Percentiles rank a stretch among this genome's conserved stretches.
phyloP scores from a whole-genome alignment of 805 yeast species.

The Lipomyces kockii region DNA sequence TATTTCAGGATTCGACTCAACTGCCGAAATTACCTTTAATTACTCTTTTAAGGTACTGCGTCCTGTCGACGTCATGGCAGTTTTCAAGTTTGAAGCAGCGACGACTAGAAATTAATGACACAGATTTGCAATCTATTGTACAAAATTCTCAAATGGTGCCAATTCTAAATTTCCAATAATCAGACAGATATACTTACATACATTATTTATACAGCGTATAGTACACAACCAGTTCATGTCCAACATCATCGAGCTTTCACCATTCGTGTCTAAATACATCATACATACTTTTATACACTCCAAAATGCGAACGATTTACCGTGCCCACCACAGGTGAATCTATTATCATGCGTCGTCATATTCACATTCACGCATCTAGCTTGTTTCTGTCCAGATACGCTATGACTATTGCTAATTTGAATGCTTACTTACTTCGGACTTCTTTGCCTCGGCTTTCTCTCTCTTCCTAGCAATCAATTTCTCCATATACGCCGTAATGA shows the following conservation, averaged over 20 bases:
- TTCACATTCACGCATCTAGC: not conserved
- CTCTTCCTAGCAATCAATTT: conserved; percentile 50
- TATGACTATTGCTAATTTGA: not conserved
- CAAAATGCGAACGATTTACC: conserved; percentile 1
- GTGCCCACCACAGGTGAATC: not conserved
- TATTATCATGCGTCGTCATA: not conserved
- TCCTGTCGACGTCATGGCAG: too few species aligned
- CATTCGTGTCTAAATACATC: not conserved
- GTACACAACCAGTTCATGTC: not conserved
- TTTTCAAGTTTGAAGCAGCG: not conserved
- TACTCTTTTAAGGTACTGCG: too few species aligned
- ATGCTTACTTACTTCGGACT: not conserved
- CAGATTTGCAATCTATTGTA: not conserved
- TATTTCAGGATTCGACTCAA: too few species aligned
- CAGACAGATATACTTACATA: not conserved
- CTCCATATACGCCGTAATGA: conserved; percentile 67
- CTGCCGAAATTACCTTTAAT: too few species aligned
- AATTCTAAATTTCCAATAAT: not conserved
- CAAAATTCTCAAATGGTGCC: not conserved
- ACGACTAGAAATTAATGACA: not conserved
- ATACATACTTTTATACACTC: conserved; percentile 1
- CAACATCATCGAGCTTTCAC: not conserved
- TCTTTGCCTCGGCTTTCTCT: conserved; percentile 6
- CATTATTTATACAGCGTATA: not conserved
- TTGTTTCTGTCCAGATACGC: not conserved